phyloP scores from a whole-genome alignment of 768 basidiomycete genomes.

The Kwoniella sp. region DNA sequence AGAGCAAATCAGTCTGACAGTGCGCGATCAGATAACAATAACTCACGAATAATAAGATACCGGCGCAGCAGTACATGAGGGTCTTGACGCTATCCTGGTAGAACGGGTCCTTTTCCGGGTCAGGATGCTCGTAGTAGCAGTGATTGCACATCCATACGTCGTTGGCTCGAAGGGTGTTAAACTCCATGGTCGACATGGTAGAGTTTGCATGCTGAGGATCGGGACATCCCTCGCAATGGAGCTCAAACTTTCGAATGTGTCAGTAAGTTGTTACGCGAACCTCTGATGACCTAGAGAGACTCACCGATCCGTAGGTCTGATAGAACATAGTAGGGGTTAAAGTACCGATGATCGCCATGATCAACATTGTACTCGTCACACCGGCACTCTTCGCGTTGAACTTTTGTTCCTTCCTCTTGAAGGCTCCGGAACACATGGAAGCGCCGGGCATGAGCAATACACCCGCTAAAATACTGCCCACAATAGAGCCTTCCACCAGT shows the following conservation, averaged over 20 bases:
- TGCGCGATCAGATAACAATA: neutral
- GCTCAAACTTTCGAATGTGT: constrained; percentile 27
- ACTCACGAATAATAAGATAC: constrained; percentile 80
- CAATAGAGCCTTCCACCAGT: constrained; percentile 93
- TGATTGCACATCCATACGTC: constrained; percentile 79
- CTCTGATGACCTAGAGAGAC: constrained; percentile 52
- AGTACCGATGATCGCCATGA: constrained; percentile 98
- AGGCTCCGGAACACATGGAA: constrained; percentile 88
- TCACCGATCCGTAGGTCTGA: constrained; percentile 92
- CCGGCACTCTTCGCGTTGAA: constrained; percentile 99
- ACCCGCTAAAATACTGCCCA: constrained; percentile 90
- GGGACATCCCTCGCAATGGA: constrained; percentile 49
- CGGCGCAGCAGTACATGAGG: constrained; percentile 95
- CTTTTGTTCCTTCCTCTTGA: constrained; percentile 86
- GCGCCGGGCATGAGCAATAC: constrained; percentile 94
- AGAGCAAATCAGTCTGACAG: neutral
- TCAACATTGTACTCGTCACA: constrained; percentile 98
- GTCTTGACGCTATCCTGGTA: constrained; percentile 91
- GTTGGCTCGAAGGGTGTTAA: constrained; percentile 1
- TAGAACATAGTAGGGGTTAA: constrained; percentile 94
- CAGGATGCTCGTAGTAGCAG: constrained; percentile 91
- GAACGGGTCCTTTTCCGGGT: constrained; percentile 89
- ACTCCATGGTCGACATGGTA: constrained; percentile 2
- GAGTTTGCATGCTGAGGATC: constrained; percentile 9
- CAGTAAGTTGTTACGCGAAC: neutral